phyloP scores from a whole-genome alignment of 495 filamentous ascomycete genomes.

The Penicillium waksmanii region DNA sequence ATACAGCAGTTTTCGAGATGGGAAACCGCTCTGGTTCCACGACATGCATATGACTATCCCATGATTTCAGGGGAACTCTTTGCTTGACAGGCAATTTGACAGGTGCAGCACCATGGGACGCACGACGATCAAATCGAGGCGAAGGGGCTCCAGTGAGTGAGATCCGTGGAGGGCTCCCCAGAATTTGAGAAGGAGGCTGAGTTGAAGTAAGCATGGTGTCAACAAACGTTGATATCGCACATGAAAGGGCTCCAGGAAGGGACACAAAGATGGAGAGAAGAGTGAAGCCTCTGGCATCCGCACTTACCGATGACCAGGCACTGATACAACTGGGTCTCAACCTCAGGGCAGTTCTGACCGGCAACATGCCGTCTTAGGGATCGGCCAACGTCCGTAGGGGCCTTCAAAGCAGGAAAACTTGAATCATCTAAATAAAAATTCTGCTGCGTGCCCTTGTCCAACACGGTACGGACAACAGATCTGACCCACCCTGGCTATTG shows the following conservation, averaged over 20 bases:
- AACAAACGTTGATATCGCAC: background rate
- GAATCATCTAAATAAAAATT: constrained; percentile 10
- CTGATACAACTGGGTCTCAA: constrained; percentile 15
- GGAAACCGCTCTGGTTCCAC: constrained; percentile 48
- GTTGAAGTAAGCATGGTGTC: constrained; percentile 28
- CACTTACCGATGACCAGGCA: constrained; percentile 25
- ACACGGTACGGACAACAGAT: constrained; percentile 6
- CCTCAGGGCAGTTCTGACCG: constrained; percentile 17
- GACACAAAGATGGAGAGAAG: constrained; percentile 4
- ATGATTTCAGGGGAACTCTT: constrained; percentile 42
- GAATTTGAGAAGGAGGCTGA: constrained; percentile 20
- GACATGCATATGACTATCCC: constrained; percentile 60
- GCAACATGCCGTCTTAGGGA: constrained; percentile 21
- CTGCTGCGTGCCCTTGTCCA: constrained; percentile 20
- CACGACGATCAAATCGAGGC: constrained; percentile 13
- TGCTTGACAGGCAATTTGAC: constrained; percentile 22
- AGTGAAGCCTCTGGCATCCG: constrained; percentile 5
- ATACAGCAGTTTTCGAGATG: constrained; percentile 39
- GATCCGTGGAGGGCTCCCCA: constrained; percentile 17
- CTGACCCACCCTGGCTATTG: constrained; percentile 15
- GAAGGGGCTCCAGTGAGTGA: constrained; percentile 18
- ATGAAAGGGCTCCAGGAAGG: constrained; percentile 1
- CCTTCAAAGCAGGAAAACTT: constrained; percentile 17
- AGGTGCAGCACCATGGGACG: constrained; percentile 13
- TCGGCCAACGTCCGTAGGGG: constrained; percentile 26